Evolutionary conservation across 2,329 filamentous ascomycete genomes (phyloP), one percentile per base, ranked within the genome.

Genomic region (Davidsoniella australis): DNA sequence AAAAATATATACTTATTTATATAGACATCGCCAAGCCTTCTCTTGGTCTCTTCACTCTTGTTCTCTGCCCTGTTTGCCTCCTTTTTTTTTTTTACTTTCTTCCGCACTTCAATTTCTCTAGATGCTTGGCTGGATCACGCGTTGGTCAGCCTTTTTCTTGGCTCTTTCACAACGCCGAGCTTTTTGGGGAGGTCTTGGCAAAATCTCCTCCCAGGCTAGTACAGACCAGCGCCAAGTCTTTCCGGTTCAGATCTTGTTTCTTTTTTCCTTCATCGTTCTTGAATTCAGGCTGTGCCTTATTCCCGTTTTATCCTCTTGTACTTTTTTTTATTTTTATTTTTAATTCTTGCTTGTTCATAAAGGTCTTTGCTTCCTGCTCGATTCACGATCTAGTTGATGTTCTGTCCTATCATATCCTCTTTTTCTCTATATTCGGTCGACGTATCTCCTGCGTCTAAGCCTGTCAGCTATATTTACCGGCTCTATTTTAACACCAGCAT

Each of bases 81-180:
- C 24, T 23, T 8, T 42, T 18, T n/a, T n/a, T 23, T 8, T 42
- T 17, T 24, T 23, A 41, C 5, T 17, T 9, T n/a, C 17, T 24
- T 23, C 41, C 18, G 12, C 41, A 42, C 41, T 24, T n/a, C 18
- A 24, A 14, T 37, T 48, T 23, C 46, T 48, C 26, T 14, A 23
- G 36, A 41, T 48, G 44, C 49, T 51, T 45, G 41, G 40, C 29
- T 51, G 44, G 40, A 44, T 51, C 49, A 51, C 49, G 45, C 49
- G 45, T 51, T 29, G 16, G 33, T 39, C 45, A 23, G 43, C 49
- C 33, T 46, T 46, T 47, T 24, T 51, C 49, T 51, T 51, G 49
- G 49, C 49, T 44, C 49, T 38, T 29, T 16, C 20, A 37, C 43
- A 51, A 51, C 49, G 49, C 49, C 49, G 49, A 51, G 45, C 49